Percentiles rank a stretch among this genome's conserved stretches.
phyloP scores from a whole-genome alignment of 805 yeast species.

The Saccharomycopsis malanga region DNA sequence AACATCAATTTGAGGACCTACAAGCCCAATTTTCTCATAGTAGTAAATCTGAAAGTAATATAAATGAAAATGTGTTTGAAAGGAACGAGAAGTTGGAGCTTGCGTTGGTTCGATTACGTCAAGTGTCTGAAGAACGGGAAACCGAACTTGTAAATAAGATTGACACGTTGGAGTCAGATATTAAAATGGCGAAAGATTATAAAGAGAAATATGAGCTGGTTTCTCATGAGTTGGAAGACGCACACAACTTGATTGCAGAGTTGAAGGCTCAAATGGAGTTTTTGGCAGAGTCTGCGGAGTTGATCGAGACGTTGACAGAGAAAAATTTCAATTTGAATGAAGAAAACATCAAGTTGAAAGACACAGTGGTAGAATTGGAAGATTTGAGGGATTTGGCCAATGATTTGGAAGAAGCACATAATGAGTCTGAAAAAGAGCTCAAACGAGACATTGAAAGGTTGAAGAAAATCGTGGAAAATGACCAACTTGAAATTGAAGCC shows the following conservation, averaged over 20 bases:
- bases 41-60: conserved; percentile 21
- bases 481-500: conserved; percentile 6
- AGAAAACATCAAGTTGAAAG: conserved; percentile 30
- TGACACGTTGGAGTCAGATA: conserved; percentile 10
- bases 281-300: conserved; percentile 27
- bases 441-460: conserved; percentile 30
- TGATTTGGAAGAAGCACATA: conserved; percentile 40
- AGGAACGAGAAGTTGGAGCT: conserved; percentile 36
- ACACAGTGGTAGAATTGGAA: conserved; percentile 38
- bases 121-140: conserved; percentile 28
- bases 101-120: conserved; percentile 34
- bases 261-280: conserved; percentile 28
- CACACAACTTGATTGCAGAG: conserved; percentile 24
- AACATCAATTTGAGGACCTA: conserved; percentile 28
- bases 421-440: conserved; percentile 38
- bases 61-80: conserved; percentile 20
- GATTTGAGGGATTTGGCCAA: conserved; percentile 44
- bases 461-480: conserved; percentile 3
- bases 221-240: conserved; percentile 16
- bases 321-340: conserved; percentile 32
- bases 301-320: conserved; percentile 32
- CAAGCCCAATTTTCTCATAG: background rate
- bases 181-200: conserved; percentile 11
- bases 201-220: conserved; percentile 15
- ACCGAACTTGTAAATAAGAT: conserved; percentile 25